Evolutionary conservation across 2,329 filamentous ascomycete species (phyloP).

Genomic region (Chaetoscypha palmicola): DNA sequence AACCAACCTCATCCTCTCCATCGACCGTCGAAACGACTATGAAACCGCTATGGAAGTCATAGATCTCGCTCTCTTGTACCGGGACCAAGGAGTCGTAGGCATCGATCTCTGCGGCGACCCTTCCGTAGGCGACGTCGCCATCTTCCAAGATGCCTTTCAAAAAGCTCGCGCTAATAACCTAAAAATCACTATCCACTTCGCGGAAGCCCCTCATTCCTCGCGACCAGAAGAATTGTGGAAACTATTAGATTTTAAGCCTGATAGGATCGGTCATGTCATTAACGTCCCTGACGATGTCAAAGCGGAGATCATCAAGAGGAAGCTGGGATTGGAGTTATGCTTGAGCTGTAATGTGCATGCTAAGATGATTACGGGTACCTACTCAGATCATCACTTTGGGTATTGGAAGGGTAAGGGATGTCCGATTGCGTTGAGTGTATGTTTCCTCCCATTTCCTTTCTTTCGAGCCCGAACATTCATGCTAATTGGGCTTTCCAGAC

Average conservation of each 20-base stretch:
- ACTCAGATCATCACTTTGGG: slow-evolving; percentile 67
- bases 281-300: slow-evolving; percentile 59
- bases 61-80: slow-evolving; percentile 52
- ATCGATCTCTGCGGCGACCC: slow-evolving; percentile 78
- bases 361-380: slow-evolving; percentile 61
- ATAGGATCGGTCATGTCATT: slow-evolving; percentile 72
- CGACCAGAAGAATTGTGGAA: slow-evolving; percentile 53
- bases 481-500: slow-evolving; percentile 49
- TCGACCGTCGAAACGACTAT: slow-evolving; percentile 59
- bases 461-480: neutral
- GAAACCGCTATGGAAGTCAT: slow-evolving; percentile 57
- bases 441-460: slow-evolving; percentile 31
- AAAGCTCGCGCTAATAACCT: slow-evolving; percentile 49
- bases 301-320: slow-evolving; percentile 43
- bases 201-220: slow-evolving; percentile 55
- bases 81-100: slow-evolving; percentile 54
- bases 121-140: slow-evolving; percentile 49
- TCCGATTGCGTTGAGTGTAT: slow-evolving; percentile 61
- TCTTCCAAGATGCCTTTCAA: slow-evolving; percentile 53
- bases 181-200: slow-evolving; percentile 70
- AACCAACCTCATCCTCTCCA: slow-evolving; percentile 62
- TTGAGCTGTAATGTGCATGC: slow-evolving; percentile 76
- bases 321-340: slow-evolving; percentile 67
- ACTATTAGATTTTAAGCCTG: slow-evolving; percentile 59
- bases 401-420: slow-evolving; percentile 58